phyloP scores from a whole-genome alignment of 1,139 yeast species.

The Candida pseudoviswanathii region DNA sequence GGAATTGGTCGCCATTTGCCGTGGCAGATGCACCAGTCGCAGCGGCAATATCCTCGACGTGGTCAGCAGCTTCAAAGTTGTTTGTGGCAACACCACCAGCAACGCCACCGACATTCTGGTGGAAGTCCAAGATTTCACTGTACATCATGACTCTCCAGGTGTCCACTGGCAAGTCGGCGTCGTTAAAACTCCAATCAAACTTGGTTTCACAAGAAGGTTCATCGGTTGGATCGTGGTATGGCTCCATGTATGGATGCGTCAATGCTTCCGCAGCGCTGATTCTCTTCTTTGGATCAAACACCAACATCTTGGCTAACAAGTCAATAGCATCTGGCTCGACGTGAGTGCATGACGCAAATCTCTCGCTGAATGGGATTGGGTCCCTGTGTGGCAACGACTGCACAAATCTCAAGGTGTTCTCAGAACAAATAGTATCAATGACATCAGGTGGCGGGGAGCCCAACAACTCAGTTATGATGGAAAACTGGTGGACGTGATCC shows the following conservation, averaged over 20 bases:
- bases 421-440: constrained; percentile 93
- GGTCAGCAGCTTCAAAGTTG: constrained; percentile 11
- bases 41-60: constrained; percentile 11
- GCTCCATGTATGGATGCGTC: constrained; percentile 89
- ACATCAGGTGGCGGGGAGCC: constrained; percentile 98
- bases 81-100: constrained; percentile 30
- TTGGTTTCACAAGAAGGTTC: constrained; percentile 93
- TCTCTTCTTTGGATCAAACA: constrained; percentile 92
- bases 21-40: constrained; percentile 14
- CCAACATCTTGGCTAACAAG: constrained; percentile 83
- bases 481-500: constrained; percentile 97
- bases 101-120: constrained; percentile 57
- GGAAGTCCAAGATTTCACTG: constrained; percentile 94
- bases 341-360: constrained; percentile 67
- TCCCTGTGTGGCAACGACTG: constrained; percentile 92
- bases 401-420: constrained; percentile 91
- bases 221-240: constrained; percentile 98
- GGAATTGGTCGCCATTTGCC: constrained; percentile 28
- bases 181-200: constrained; percentile 98
- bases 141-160: constrained; percentile 99
- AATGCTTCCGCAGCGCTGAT: constrained; percentile 90
- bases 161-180: constrained; percentile 96
- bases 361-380: constrained; percentile 81
- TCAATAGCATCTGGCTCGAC: constrained; percentile 94
- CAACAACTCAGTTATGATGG: constrained; percentile 90